These are phyloP conservation scores for Talaromyces verruculosus DNA, from an alignment of 2,329 filamentous ascomycete genomes.

Conservation along the genomic window DNA sequence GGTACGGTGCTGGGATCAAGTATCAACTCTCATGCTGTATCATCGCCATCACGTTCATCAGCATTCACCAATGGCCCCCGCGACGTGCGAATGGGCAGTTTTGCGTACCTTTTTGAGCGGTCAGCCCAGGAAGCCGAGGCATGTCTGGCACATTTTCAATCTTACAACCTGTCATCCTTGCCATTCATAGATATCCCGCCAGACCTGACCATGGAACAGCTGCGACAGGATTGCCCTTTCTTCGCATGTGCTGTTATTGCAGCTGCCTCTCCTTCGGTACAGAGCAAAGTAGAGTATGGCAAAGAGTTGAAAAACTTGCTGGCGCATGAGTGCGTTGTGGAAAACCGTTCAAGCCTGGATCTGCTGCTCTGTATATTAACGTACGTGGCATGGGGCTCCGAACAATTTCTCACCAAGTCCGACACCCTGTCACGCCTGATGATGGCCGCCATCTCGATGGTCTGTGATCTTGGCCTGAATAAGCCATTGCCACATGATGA, in stretches of 20 bases:
- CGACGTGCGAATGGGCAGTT: not conserved
- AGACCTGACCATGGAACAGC: not conserved
- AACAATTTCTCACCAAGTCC: not conserved
- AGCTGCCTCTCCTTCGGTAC: not conserved
- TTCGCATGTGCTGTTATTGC: not conserved
- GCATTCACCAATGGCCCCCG: not conserved
- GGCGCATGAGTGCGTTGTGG: not conserved
- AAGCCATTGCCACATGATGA: not conserved
- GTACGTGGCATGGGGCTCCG: not conserved
- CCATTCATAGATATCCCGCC: not conserved
- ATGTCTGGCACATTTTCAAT: not conserved
- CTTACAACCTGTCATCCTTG: not conserved
- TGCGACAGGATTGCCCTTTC: not conserved
- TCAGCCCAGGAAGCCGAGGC: not conserved
- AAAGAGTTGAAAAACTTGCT: not conserved
- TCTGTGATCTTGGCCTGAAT: not conserved
- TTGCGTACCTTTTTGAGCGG: not conserved
- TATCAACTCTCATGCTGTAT: not conserved
- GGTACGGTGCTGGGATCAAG: not conserved
- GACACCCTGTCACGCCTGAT: not conserved
- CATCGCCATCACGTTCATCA: not conserved
- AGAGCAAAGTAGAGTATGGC: not conserved
- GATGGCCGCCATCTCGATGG: not conserved
- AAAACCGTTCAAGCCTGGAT: not conserved
- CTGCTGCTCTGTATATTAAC: not conserved